A percentile compares a stretch with the other conserved stretches of the same genome.
Evolutionary conservation across 2,329 filamentous ascomycete genomes (phyloP).

Genomic region (Helotiales sp.): DNA sequence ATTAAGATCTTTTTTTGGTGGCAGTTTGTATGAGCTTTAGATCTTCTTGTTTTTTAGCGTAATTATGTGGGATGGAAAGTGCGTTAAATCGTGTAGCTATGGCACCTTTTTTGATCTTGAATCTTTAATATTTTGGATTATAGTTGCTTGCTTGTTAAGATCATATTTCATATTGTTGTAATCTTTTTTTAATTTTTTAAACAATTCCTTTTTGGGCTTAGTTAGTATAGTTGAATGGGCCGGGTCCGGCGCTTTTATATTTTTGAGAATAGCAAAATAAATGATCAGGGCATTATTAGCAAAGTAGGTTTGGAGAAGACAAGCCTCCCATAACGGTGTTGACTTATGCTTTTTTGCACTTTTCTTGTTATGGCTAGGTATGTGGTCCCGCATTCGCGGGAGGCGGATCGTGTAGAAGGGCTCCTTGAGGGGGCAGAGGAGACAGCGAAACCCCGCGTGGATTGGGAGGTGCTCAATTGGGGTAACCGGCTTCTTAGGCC

Average conservation of each 20-base stretch:
- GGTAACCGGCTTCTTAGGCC: too few relatives aligned
- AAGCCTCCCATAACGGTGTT: background rate
- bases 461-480: background rate
- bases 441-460: background rate
- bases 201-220: slow-evolving; percentile 13
- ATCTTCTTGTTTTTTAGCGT: slow-evolving; percentile 23
- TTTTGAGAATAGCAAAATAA: background rate
- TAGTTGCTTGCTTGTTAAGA: slow-evolving; percentile 17
- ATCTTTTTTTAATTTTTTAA: too few relatives aligned
- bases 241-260: background rate
- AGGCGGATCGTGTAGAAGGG: too few relatives aligned
- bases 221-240: background rate
- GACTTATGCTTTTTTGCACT: background rate
- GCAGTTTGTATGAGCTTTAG: slow-evolving; percentile 22
- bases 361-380: background rate
- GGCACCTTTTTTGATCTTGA: slow-evolving; percentile 15
- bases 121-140: slow-evolving; percentile 20
- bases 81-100: slow-evolving; percentile 17
- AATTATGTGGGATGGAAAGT: slow-evolving; percentile 17
- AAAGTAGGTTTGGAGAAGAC: background rate
- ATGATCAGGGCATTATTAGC: too few relatives aligned
- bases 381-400: too few relatives aligned
- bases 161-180: slow-evolving; percentile 13
- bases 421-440: background rate
- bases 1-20: slow-evolving; percentile 22